phyloP scores from a whole-genome alignment of 495 filamentous ascomycete genomes.

The Aspergillus sparsus region DNA sequence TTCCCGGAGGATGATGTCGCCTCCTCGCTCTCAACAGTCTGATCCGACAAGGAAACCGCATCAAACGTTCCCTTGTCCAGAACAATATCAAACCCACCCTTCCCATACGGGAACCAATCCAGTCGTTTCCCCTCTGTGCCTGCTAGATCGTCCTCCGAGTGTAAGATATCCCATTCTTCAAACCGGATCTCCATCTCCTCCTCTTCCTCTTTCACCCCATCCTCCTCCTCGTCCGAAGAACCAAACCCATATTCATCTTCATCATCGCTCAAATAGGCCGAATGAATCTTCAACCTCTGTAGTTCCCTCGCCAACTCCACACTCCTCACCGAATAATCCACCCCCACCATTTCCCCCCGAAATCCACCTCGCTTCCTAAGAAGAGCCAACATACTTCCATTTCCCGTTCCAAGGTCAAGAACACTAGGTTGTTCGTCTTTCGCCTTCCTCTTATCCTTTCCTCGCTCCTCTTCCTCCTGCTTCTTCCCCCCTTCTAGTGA shows the following conservation, averaged over 20 bases:
- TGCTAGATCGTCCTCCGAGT: constrained; percentile 37
- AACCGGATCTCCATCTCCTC: constrained; percentile 54
- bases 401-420: constrained; percentile 84
- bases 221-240: constrained; percentile 21
- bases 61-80: constrained; percentile 98
- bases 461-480: constrained; percentile 11
- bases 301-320: constrained; percentile 66
- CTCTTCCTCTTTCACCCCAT: constrained; percentile 13
- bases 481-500: neutral
- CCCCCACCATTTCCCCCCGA: constrained; percentile 69
- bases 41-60: constrained; percentile 74
- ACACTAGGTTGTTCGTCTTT: constrained; percentile 44
- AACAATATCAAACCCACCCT: constrained; percentile 74
- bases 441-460: neutral
- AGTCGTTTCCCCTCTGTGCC: constrained; percentile 27
- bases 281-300: constrained; percentile 42
- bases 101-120: constrained; percentile 35
- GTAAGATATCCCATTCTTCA: constrained; percentile 74
- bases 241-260: constrained; percentile 37
- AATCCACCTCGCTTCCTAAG: constrained; percentile 62
- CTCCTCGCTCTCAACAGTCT: constrained; percentile 48
- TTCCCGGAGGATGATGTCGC: constrained; percentile 15
- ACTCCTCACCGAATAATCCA: constrained; percentile 79
- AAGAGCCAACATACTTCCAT: constrained; percentile 82
- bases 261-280: constrained; percentile 39